A percentile compares a stretch with the other conserved stretches of the same genome.
Conservation (phyloP, 2,329 filamentous ascomycete species). For the Botrytis porri region DNA sequence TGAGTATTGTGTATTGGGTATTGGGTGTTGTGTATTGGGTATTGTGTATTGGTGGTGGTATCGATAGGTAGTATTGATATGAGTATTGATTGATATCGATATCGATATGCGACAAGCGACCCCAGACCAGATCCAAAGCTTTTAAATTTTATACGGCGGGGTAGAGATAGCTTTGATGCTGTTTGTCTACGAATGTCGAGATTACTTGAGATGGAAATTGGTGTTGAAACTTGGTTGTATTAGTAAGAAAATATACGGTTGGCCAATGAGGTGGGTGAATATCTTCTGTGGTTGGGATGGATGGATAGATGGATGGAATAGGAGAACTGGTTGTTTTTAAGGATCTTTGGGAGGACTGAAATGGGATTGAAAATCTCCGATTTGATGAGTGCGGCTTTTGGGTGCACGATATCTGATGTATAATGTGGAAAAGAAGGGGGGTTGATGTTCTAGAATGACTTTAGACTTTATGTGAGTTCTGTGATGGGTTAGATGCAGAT, state of each 20-base stretch:
- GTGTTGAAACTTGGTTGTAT: neutral
- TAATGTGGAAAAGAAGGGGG: neutral
- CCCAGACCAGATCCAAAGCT: neutral
- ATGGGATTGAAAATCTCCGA: neutral
- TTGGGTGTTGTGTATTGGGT: neutral
- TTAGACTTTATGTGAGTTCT: neutral
- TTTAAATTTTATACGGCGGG: neutral
- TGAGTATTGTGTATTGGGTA: neutral
- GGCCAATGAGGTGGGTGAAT: neutral
- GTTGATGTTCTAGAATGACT: conserved; percentile 6
- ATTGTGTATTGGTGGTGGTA: no score
- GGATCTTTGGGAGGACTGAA: neutral
- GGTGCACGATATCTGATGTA: no score
- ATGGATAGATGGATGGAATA: neutral
- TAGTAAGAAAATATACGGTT: neutral
- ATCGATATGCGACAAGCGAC: neutral
- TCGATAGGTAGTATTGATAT: neutral
- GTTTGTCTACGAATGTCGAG: neutral
- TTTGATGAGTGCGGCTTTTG: neutral
- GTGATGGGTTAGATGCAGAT: neutral
- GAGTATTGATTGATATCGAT: neutral
- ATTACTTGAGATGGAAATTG: neutral
- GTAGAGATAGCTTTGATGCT: neutral
- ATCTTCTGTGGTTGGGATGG: neutral
- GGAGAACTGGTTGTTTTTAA: neutral